These are phyloP conservation scores for Kazachstania psychrophila DNA, from an alignment of 805 yeast species.

Conservation along the genomic window DNA sequence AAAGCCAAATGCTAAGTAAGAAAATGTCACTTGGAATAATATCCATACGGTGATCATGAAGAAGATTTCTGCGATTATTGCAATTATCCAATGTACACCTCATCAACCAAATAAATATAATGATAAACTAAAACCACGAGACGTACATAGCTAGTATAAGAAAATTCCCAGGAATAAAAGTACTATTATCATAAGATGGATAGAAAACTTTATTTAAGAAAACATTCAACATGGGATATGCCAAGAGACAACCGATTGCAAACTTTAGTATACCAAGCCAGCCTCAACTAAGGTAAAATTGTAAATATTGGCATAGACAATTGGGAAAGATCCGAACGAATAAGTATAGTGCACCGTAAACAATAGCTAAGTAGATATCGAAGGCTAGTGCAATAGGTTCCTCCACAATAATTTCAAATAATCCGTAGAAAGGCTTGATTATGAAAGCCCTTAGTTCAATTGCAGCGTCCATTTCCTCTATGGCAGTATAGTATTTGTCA, in stretches of 20 bases:
- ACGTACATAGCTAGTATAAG: constrained; percentile 35
- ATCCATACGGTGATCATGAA: constrained; percentile 35
- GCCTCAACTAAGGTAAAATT: constrained; percentile 39
- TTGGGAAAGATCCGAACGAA: constrained; percentile 56
- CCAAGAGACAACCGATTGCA: constrained; percentile 38
- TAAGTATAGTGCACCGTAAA: constrained; percentile 43
- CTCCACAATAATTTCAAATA: constrained; percentile 36
- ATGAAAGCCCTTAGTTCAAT: constrained; percentile 15
- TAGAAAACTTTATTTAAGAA: constrained; percentile 23
- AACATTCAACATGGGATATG: constrained; percentile 25
- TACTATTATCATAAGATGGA: constrained; percentile 20
- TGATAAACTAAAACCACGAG: constrained; percentile 33
- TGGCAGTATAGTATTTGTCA: constrained; percentile 33
- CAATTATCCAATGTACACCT: constrained; percentile 40
- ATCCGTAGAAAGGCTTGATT: constrained; percentile 37
- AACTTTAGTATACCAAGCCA: constrained; percentile 41
- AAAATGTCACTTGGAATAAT: constrained; percentile 43
- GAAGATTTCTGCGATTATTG: constrained; percentile 36
- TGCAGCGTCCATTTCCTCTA: constrained; percentile 29
- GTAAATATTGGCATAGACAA: constrained; percentile 38
- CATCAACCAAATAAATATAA: constrained; percentile 45
- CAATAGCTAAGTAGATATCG: constrained; percentile 41
- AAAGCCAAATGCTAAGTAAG: constrained; percentile 41
- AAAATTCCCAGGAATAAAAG: constrained; percentile 35
- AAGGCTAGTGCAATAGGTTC: constrained; percentile 51